A percentile compares a stretch with the other conserved stretches of the same genome.
Evolutionary conservation across 116 monocot genomes (phyloP).

Genomic region (Phalaenopsis hybrid): DNA sequence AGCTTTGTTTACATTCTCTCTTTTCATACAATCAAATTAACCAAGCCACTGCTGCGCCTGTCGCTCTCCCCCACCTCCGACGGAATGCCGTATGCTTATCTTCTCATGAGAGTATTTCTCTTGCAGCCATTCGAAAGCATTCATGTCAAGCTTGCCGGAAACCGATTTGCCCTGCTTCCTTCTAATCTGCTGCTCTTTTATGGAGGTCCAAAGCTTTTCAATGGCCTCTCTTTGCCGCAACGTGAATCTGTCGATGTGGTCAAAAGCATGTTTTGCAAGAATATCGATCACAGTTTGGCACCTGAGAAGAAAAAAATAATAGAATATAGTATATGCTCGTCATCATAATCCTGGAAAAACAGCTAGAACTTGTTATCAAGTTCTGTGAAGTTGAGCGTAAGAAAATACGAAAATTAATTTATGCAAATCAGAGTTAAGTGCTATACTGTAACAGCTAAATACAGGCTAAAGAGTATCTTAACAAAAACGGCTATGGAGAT

Average conservation of each 20-base stretch:
- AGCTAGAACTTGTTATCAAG: not conserved
- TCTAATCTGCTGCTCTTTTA: conserved; percentile 76
- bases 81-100: conserved; percentile 76
- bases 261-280: conserved; percentile 80
- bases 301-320: conserved; percentile 32
- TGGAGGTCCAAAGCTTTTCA: conserved; percentile 75
- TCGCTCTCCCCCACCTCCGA: conserved; percentile 75
- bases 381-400: too few species aligned
- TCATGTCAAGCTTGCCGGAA: conserved; percentile 87
- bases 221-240: conserved; percentile 70
- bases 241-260: conserved; percentile 59
- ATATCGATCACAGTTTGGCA: conserved; percentile 90
- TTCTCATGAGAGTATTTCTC: conserved; percentile 83
- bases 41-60: conserved; percentile 83
- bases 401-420: too few species aligned
- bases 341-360: not conserved
- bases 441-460: too few species aligned
- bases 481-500: too few species aligned
- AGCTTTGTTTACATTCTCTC: not conserved
- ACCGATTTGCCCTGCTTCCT: conserved; percentile 92
- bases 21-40: conserved; percentile 17
- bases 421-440: too few species aligned
- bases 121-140: conserved; percentile 83
- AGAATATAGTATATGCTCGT: not conserved
- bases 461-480: too few species aligned